phyloP scores from a whole-genome alignment of 164 flowering plant species.

The Chloranthus sessilifolius region DNA sequence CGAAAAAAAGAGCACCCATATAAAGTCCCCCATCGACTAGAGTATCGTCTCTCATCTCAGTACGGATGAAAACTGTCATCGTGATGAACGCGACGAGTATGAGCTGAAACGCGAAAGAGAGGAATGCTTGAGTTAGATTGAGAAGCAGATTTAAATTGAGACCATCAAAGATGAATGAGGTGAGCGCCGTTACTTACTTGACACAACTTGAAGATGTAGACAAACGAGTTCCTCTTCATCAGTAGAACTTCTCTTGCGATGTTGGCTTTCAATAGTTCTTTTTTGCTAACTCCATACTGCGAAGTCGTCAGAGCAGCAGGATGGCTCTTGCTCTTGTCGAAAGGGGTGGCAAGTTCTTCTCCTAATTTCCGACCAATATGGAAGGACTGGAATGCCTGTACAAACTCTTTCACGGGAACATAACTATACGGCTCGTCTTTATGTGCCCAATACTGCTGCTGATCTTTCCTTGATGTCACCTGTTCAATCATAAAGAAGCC shows the following conservation, averaged over 20 bases:
- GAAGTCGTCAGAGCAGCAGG: conserved; percentile 47
- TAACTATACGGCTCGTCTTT: conserved; percentile 42
- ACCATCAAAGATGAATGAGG: not conserved
- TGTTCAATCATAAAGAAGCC: conserved; percentile 6
- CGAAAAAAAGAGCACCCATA: conserved; percentile 44
- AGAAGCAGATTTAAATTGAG: not conserved
- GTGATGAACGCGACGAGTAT: conserved; percentile 25
- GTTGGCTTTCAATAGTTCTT: conserved; percentile 51
- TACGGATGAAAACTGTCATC: conserved; percentile 47
- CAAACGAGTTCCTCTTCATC: conserved; percentile 66
- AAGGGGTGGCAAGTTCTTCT: conserved; percentile 42
- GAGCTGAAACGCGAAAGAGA: conserved; percentile 26
- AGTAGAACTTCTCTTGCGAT: conserved; percentile 46
- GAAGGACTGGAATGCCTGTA: conserved; percentile 53
- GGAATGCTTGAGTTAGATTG: not conserved
- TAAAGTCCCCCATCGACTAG: conserved; percentile 34
- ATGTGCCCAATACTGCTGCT: conserved; percentile 52
- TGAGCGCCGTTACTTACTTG: conserved; percentile 30
- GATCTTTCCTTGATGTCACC: conserved; percentile 78
- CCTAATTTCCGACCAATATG: conserved; percentile 41
- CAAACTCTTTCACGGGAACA: conserved; percentile 38
- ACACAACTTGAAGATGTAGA: conserved; percentile 42
- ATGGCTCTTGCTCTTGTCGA: conserved; percentile 54
- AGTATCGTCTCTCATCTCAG: conserved; percentile 30
- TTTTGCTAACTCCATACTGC: conserved; percentile 46